A percentile compares a stretch with the other conserved stretches of the same genome.
These are phyloP conservation scores for Fallopia convolvulus DNA, from an alignment of 148 eudicot species.

Conservation along the genomic window DNA sequence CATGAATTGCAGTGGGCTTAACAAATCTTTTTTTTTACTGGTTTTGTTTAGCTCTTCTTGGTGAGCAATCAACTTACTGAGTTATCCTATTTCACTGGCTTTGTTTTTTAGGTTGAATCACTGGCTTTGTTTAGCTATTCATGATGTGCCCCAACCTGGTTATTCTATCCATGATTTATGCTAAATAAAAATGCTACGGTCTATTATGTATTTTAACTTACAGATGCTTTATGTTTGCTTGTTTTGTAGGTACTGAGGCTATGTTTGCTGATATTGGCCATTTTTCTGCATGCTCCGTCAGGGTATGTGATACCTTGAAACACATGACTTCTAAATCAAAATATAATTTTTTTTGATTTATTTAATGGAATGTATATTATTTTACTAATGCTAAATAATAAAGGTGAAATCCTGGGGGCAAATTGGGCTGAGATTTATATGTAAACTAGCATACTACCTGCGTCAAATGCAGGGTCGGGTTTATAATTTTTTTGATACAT, in stretches of 20 bases:
- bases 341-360: background rate
- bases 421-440: background rate
- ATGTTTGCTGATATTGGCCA: slow-evolving; percentile 99
- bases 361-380: background rate
- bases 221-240: background rate
- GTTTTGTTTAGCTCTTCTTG: background rate
- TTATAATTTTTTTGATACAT: too few relatives aligned
- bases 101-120: too few relatives aligned
- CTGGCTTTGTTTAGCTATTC: background rate
- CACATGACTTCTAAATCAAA: background rate
- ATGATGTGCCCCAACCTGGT: background rate
- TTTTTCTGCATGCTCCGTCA: slow-evolving; percentile 63
- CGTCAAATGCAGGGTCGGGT: too few relatives aligned
- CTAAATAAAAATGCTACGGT: background rate
- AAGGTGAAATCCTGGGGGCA: background rate
- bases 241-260: slow-evolving; percentile 82
- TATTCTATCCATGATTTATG: background rate
- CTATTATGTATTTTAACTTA: background rate
- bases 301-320: slow-evolving; percentile 37
- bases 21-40: background rate
- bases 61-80: background rate
- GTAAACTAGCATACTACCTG: background rate
- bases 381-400: background rate
- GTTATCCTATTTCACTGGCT: background rate
- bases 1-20: background rate